phyloP scores from a whole-genome alignment of 306 rosid genomes.

The Lathyrus tuberosus region DNA sequence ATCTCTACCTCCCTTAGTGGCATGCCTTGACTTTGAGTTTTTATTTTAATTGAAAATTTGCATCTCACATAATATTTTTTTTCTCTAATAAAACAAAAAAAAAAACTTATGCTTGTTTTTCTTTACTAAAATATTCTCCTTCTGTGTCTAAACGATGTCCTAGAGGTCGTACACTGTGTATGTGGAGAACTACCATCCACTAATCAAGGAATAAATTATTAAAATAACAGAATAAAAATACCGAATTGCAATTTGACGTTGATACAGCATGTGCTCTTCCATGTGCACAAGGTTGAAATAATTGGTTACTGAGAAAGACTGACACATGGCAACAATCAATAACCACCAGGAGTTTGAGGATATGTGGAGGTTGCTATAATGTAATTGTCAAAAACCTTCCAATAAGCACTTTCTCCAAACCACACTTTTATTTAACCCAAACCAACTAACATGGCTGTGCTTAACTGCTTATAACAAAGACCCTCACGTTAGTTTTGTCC shows the following conservation, averaged over 20 bases:
- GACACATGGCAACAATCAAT: constrained; percentile 39
- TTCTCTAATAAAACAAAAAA: constrained; percentile 1
- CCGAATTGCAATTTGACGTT: constrained; percentile 39
- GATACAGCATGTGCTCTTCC: constrained; percentile 43
- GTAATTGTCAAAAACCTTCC: constrained; percentile 58
- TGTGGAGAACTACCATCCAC: constrained; percentile 23
- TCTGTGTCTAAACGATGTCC: background rate
- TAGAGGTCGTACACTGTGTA: background rate
- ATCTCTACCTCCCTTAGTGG: background rate
- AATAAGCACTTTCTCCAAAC: constrained; percentile 8
- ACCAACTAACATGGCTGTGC: constrained; percentile 58
- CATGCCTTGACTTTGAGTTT: background rate
- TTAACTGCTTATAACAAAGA: constrained; percentile 53
- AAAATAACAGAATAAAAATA: background rate
- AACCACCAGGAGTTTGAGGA: constrained; percentile 40
- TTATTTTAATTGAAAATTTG: too few species aligned
- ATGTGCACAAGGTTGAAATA: constrained; percentile 50
- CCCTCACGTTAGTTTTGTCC: constrained; percentile 55
- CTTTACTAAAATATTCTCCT: background rate
- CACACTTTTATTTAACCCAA: constrained; percentile 24
- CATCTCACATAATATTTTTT: background rate
- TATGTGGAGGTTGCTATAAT: constrained; percentile 43
- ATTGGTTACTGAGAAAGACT: constrained; percentile 41
- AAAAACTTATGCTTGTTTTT: background rate
- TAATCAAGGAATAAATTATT: constrained; percentile 36